Percentiles rank a stretch among this genome's conserved stretches.
Evolutionary conservation across 352 stramenopile species (phyloP).

Genomic region (Phytophthora agathidicida): DNA sequence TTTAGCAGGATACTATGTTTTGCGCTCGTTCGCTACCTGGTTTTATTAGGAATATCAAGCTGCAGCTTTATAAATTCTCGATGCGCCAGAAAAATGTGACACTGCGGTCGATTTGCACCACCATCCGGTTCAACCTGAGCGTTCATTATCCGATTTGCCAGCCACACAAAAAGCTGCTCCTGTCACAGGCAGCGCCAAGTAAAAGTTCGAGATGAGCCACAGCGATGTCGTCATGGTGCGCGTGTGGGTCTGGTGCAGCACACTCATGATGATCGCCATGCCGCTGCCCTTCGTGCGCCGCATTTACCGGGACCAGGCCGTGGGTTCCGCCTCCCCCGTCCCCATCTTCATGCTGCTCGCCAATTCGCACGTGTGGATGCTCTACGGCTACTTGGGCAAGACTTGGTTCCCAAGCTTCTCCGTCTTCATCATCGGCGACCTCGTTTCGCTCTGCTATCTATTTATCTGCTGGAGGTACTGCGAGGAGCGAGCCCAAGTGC

Average conservation of each 20-base stretch:
- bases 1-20: not conserved
- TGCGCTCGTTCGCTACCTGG: not conserved
- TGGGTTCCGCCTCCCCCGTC: conserved; percentile 26
- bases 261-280: conserved; percentile 37
- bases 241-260: conserved; percentile 37
- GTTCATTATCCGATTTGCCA: conserved; percentile 26
- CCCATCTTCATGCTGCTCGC: conserved; percentile 34
- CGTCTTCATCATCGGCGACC: conserved; percentile 43
- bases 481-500: conserved; percentile 17
- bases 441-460: conserved; percentile 34
- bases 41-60: not conserved
- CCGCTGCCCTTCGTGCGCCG: conserved; percentile 31
- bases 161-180: not conserved
- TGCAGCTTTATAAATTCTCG: not conserved
- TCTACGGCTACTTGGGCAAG: conserved; percentile 34
- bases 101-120: not conserved
- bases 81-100: not conserved
- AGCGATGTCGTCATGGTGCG: conserved; percentile 29
- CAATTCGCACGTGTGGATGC: conserved; percentile 41
- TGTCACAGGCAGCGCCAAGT: not conserved
- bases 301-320: conserved; percentile 28
- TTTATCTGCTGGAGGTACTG: conserved; percentile 39
- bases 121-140: not conserved
- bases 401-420: conserved; percentile 47
- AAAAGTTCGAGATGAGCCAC: conserved; percentile 6